phyloP scores from a whole-genome alignment of 441 rosid genomes.

The Dalechampia spathulata region DNA sequence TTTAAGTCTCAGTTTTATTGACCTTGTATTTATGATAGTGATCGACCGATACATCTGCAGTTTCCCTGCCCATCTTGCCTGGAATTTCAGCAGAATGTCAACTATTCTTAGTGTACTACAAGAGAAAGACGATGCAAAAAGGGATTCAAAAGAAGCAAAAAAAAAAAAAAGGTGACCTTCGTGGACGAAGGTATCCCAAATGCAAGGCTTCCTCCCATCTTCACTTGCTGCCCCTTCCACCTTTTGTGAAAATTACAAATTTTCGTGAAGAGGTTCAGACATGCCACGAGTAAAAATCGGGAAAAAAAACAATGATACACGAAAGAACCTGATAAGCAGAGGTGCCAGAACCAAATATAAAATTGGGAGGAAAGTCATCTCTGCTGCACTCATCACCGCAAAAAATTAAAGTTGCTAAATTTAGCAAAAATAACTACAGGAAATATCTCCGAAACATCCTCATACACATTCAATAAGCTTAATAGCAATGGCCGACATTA shows the following conservation, averaged over 20 bases:
- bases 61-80: slow-evolving; percentile 28
- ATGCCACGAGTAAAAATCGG: too few relatives aligned
- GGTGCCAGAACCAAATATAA: slow-evolving; percentile 49
- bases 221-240: slow-evolving; percentile 66
- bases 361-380: slow-evolving; percentile 43
- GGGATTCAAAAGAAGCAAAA: too few relatives aligned
- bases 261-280: too few relatives aligned
- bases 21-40: slow-evolving; percentile 75
- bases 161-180: slow-evolving; percentile 22
- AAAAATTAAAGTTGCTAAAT: slow-evolving; percentile 3
- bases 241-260: slow-evolving; percentile 7
- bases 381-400: slow-evolving; percentile 29
- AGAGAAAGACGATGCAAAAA: neutral
- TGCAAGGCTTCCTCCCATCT: slow-evolving; percentile 60
- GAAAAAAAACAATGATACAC: too few relatives aligned
- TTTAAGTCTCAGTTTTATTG: neutral
- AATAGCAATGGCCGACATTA: neutral
- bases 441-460: slow-evolving; percentile 16
- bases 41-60: slow-evolving; percentile 53
- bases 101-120: neutral
- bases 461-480: neutral
- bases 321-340: slow-evolving; percentile 81
- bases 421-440: slow-evolving; percentile 16
- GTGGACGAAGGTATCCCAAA: slow-evolving; percentile 55
- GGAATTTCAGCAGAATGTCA: slow-evolving; percentile 12